Conservation (phyloP, 305 asterid genomes). For the Fraxinus velutina region DNA sequence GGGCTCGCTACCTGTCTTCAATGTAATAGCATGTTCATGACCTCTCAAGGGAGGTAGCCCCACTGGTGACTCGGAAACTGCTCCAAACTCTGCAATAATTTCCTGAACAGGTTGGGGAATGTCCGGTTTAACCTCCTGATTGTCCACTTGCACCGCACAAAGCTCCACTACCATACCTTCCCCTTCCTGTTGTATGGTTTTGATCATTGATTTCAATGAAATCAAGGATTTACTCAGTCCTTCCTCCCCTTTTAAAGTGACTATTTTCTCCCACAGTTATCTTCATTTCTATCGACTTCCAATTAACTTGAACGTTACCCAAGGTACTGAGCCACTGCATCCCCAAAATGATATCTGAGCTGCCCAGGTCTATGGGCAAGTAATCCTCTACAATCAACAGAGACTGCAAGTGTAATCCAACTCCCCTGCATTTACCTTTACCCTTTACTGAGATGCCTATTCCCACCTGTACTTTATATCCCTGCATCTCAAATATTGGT, state of each 20-base stretch:
- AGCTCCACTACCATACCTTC: background rate
- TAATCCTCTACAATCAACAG: background rate
- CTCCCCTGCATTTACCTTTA: background rate
- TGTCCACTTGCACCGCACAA: background rate
- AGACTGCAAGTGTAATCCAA: background rate
- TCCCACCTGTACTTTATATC: background rate
- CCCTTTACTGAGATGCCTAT: background rate
- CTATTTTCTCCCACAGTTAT: fast-evolving
- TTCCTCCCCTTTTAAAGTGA: background rate
- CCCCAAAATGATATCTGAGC: background rate
- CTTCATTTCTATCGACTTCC: background rate
- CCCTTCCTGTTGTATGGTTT: background rate
- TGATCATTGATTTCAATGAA: background rate
- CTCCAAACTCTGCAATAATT: too few relatives aligned
- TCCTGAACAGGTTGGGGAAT: background rate
- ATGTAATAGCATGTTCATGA: background rate
- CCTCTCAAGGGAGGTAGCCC: background rate
- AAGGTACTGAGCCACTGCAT: background rate
- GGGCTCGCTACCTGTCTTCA: background rate
- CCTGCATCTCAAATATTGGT: background rate
- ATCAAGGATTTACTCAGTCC: background rate
- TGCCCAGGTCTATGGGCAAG: background rate
- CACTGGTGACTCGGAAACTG: background rate
- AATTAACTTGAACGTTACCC: background rate
- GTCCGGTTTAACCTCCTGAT: fast-evolving